Percentiles rank a stretch among this genome's conserved stretches.
These are phyloP conservation scores for Melampsora larici-populina DNA, from an alignment of 1,284 basidiomycete genomes.

Conservation along the genomic window DNA sequence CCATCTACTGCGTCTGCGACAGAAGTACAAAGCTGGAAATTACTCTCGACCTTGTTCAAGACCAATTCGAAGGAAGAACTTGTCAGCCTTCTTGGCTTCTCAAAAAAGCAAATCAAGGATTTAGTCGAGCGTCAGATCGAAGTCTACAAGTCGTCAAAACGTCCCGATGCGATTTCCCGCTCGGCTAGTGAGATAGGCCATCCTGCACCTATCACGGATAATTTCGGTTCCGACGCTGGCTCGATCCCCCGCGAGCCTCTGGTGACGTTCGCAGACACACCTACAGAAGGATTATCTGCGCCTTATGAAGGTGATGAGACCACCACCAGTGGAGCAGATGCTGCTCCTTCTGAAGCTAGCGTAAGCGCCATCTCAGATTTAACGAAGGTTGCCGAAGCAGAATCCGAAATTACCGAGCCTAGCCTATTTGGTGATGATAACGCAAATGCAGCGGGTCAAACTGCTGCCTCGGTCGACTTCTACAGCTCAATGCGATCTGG, in stretches of 20 bases:
- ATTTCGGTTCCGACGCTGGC: conserved; percentile 59
- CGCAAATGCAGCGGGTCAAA: conserved; percentile 54
- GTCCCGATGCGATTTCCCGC: conserved; percentile 54
- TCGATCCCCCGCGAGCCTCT: conserved; percentile 47
- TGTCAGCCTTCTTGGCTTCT: conserved; percentile 86
- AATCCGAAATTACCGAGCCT: conserved; percentile 62
- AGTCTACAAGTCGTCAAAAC: conserved; percentile 62
- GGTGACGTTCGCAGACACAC: conserved; percentile 54
- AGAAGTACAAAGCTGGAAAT: conserved; percentile 74
- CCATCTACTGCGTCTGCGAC: conserved; percentile 52
- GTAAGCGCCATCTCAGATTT: conserved; percentile 64
- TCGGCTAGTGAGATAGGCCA: conserved; percentile 57
- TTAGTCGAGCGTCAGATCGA: conserved; percentile 79
- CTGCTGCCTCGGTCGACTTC: conserved; percentile 71
- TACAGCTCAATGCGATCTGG: conserved; percentile 68
- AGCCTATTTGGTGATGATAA: conserved; percentile 83
- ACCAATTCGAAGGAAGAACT: conserved; percentile 85
- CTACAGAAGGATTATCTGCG: conserved; percentile 47
- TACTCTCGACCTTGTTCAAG: conserved; percentile 80
- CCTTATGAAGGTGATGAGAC: conserved; percentile 56
- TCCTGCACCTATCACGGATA: conserved; percentile 71
- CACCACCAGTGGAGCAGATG: conserved; percentile 57
- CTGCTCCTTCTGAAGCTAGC: conserved; percentile 71
- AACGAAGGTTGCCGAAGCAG: conserved; percentile 60
- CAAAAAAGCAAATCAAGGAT: conserved; percentile 75